Base-by-base conservation (phyloP, 257 asterid species). In the Jacaranda mimosifolia region DNA sequence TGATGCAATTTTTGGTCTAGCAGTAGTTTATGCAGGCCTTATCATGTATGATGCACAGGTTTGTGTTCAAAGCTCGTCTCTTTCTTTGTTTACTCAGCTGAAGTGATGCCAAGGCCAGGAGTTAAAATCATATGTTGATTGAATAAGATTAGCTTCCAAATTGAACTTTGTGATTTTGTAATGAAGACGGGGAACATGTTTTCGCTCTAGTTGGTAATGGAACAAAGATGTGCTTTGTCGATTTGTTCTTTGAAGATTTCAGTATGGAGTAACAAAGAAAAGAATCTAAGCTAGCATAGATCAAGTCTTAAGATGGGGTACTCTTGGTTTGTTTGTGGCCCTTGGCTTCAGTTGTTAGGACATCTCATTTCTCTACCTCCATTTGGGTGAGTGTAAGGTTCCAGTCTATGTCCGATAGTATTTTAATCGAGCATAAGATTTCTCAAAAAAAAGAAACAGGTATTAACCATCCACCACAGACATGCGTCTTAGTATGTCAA, bases 1-100 rank as follows among this genome's bases (percentile, higher is more conserved):
- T 39, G 99, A 94, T 82, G 78, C 94, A 32, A 70, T 94, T 68
- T 94, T 92, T 48, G 99, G 99, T 56, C 76, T 91, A 67, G 97
- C 99, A 35, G 94, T 86, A 68, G 90, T 94, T 78, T 94, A 92
- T 49, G 97, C 99, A 8, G 60, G 89, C 88, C 93, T 94, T 62
- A 71, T 86, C 77, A 94, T 92, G 98, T 91, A 91, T 42, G 99
- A 94, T 76, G 93, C 99, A 10, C 99, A 94, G 98, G 98, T 92
- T 86, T 72, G 92, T 73, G 59, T 63, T 40, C 52, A 15, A 43
- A 76, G 38, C 75, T 43, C 72, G 12, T 42, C 8, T 38, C 26
- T 45, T 35, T 66, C 59, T 70, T 19, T 35, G 35, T 51, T 40
- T 19, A 35, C 14, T 67, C 36, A 57, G 40, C 14, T 17, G 11